These are phyloP conservation scores for Scedosporium apiospermum DNA, from an alignment of 2,329 filamentous ascomycete species.

Conservation along the genomic window DNA sequence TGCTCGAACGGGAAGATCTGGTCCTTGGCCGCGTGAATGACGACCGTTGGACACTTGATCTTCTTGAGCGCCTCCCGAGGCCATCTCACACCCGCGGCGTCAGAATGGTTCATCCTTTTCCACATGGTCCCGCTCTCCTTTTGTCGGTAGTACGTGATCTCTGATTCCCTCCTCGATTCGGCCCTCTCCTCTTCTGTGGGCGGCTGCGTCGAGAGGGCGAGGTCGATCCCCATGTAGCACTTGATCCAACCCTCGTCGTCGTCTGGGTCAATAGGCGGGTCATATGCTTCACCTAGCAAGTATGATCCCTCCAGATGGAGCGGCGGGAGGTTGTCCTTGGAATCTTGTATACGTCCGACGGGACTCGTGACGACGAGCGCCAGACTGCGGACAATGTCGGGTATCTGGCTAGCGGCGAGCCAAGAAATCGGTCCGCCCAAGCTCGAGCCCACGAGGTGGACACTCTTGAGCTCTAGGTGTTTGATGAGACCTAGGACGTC, in stretches of 20 bases:
- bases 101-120: constrained; percentile 18
- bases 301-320: constrained; percentile 7
- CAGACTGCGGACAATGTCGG: constrained; percentile 13
- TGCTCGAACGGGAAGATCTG: constrained; percentile 18
- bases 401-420: constrained; percentile 12
- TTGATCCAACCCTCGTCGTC: constrained; percentile 12
- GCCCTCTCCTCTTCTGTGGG: constrained; percentile 10
- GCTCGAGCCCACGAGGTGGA: constrained; percentile 18
- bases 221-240: constrained; percentile 8
- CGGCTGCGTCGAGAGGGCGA: constrained; percentile 8
- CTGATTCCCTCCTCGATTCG: constrained; percentile 10
- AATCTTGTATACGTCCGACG: constrained; percentile 10
- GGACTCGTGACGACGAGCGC: constrained; percentile 16
- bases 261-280: constrained; percentile 8
- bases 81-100: constrained; percentile 14
- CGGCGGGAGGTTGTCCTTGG: constrained; percentile 10
- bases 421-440: constrained; percentile 17
- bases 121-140: constrained; percentile 16
- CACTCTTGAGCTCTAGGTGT: constrained; percentile 14
- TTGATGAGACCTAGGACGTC: constrained; percentile 18
- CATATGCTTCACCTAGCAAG: neutral
- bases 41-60: constrained; percentile 17
- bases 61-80: constrained; percentile 15
- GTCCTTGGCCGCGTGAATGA: constrained; percentile 19
- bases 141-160: constrained; percentile 12